These are phyloP conservation scores for Allomyces arbusculus DNA, from an alignment of 192 early-diverging fungal genomes.

Conservation along the genomic window DNA sequence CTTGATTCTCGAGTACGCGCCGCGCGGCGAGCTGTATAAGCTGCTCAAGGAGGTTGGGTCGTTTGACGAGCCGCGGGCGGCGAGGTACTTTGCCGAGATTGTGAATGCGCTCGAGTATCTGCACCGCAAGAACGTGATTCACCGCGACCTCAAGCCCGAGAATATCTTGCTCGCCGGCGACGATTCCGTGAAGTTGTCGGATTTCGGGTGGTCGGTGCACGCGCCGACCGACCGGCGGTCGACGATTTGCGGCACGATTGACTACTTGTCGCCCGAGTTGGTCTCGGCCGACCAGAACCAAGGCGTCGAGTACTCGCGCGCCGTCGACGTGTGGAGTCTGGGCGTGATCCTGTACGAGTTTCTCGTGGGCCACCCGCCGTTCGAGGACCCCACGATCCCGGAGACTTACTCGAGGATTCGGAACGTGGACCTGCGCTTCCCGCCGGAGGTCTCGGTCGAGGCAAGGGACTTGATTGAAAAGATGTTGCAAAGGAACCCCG, in stretches of 20 bases:
- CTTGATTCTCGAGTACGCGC: conserved; percentile 89
- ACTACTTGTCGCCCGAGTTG: conserved; percentile 94
- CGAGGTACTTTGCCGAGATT: conserved; percentile 80
- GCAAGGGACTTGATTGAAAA: conserved; percentile 71
- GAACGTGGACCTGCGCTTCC: conserved; percentile 63
- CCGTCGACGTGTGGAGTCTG: conserved; percentile 66
- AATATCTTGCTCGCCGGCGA: conserved; percentile 70
- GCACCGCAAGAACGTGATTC: conserved; percentile 79
- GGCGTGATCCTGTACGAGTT: conserved; percentile 89
- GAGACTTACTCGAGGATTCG: conserved; percentile 67
- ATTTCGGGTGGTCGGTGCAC: conserved; percentile 96
- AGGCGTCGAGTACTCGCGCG: conserved; percentile 19
- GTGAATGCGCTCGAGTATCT: conserved; percentile 65
- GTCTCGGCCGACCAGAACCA: conserved; percentile 67
- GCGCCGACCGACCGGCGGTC: conserved; percentile 53
- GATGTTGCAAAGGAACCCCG: conserved; percentile 53
- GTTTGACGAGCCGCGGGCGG: conserved; percentile 53
- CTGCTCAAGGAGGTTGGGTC: conserved; percentile 40
- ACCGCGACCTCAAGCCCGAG: conserved; percentile 92
- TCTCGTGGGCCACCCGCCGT: conserved; percentile 74
- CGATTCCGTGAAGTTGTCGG: conserved; percentile 83
- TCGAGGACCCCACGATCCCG: conserved; percentile 48
- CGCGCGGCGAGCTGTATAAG: conserved; percentile 80
- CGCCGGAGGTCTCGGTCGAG: conserved; percentile 49
- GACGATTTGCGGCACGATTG: conserved; percentile 85